phyloP scores from a whole-genome alignment of 1,284 basidiomycete genomes.

The Peniophora sp. region DNA sequence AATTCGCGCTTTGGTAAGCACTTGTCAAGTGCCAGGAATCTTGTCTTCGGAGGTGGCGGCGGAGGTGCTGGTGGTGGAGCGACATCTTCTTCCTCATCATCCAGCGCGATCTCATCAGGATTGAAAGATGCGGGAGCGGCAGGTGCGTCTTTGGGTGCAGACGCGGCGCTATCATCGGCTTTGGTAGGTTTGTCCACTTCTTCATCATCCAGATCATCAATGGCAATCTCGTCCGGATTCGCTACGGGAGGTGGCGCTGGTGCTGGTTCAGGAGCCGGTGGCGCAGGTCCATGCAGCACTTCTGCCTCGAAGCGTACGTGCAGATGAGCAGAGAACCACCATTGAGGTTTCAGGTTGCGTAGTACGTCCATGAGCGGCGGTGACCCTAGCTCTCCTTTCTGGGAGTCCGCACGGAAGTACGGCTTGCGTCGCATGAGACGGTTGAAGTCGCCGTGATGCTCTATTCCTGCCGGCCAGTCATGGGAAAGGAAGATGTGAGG shows the following conservation, averaged over 20 bases:
- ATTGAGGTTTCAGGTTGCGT: slow-evolving; percentile 66
- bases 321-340: slow-evolving; percentile 96
- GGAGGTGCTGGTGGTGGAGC: slow-evolving; percentile 26
- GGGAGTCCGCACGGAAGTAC: slow-evolving; percentile 74
- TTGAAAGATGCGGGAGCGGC: slow-evolving; percentile 27
- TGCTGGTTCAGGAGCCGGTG: not conserved
- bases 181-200: slow-evolving; percentile 2
- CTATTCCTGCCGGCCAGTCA: slow-evolving; percentile 92
- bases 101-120: slow-evolving; percentile 66
- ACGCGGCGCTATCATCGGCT: not conserved
- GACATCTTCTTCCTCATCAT: slow-evolving; percentile 48
- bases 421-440: slow-evolving; percentile 72
- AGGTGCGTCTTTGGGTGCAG: not conserved
- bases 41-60: slow-evolving; percentile 40
- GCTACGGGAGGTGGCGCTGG: slow-evolving; percentile 6
- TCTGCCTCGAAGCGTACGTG: slow-evolving; percentile 80
- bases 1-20: slow-evolving; percentile 79
- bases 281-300: slow-evolving; percentile 40
- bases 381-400: slow-evolving; percentile 73
- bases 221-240: slow-evolving; percentile 35
- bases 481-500: slow-evolving; percentile 86
- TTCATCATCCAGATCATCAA: slow-evolving; percentile 29
- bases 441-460: slow-evolving; percentile 68
- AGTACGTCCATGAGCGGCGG: slow-evolving; percentile 84
- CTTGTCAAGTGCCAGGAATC: slow-evolving; percentile 91